A percentile compares a stretch with the other conserved stretches of the same genome.
Conservation (phyloP, 164 flowering plant genomes). For the Magnolia officinalis region DNA sequence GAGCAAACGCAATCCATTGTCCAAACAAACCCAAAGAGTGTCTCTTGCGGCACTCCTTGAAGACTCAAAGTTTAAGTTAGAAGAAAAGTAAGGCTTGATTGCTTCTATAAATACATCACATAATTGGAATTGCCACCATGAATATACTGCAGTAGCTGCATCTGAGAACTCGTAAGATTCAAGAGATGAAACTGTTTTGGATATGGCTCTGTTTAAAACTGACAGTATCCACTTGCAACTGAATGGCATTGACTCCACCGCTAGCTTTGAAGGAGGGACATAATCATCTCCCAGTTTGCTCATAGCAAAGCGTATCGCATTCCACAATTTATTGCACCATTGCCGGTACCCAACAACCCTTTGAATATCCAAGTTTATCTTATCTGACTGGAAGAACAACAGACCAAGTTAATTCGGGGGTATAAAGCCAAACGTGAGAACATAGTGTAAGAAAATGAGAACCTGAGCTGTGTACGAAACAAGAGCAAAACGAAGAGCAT, state of each 20-base stretch:
- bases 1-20: too few relatives aligned
- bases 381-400: conserved; percentile 68
- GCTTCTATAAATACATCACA: too few relatives aligned
- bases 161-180: too few relatives aligned
- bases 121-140: too few relatives aligned
- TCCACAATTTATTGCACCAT: conserved; percentile 98
- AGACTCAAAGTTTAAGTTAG: too few relatives aligned
- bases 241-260: conserved; percentile 53
- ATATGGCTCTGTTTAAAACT: too few relatives aligned
- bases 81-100: too few relatives aligned
- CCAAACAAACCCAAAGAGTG: too few relatives aligned
- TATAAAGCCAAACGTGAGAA: background rate
- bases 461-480: conserved; percentile 98
- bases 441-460: background rate
- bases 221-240: too few relatives aligned
- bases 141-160: too few relatives aligned
- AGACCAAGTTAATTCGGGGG: background rate
- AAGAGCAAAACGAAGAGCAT: conserved; percentile 86
- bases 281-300: conserved; percentile 76
- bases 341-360: conserved; percentile 98
- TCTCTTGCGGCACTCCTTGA: too few relatives aligned
- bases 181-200: too few relatives aligned
- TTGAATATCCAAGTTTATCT: conserved; percentile 85
- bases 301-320: conserved; percentile 89
- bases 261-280: conserved; percentile 40